Conservation (phyloP, 2,329 filamentous ascomycete species). For the Aspergillus vadensis region DNA sequence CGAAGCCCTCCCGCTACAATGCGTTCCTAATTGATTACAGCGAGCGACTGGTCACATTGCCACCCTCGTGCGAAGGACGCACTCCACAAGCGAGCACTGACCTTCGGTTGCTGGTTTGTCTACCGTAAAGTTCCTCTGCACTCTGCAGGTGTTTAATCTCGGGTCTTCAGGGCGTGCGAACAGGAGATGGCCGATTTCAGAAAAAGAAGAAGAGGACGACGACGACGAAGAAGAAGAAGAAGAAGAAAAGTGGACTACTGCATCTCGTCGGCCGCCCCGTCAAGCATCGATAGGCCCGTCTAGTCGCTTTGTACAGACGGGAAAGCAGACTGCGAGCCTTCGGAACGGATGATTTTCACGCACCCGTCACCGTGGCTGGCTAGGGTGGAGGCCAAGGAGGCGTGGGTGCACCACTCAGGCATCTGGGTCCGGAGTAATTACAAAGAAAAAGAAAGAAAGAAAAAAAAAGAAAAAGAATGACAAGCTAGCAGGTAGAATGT, state of each 20-base stretch:
- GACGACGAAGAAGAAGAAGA: not conserved
- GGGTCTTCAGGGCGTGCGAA: not conserved
- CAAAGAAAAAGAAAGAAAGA: not conserved
- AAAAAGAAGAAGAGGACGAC: not conserved
- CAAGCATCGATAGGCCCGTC: constrained; percentile 4
- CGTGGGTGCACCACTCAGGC: not conserved
- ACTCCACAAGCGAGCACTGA: constrained; percentile 8
- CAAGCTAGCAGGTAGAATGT: not conserved
- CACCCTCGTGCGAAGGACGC: constrained; percentile 12
- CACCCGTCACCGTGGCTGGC: constrained; percentile 11
- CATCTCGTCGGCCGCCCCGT: constrained; percentile 4
- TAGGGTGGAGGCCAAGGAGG: constrained; percentile 4
- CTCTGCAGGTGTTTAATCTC: constrained; percentile 6
- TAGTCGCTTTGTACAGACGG: constrained; percentile 11
- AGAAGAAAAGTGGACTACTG: not conserved
- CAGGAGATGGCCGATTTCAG: constrained; percentile 3
- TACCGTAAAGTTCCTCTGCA: not conserved
- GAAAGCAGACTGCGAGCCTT: constrained; percentile 3
- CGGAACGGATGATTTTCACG: constrained; percentile 10
- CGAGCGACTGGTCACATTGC: constrained; percentile 15
- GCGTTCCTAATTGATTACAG: constrained; percentile 6
- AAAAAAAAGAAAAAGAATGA: not conserved
- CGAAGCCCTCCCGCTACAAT: not conserved
- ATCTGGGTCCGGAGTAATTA: not conserved
- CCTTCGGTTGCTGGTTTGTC: not conserved